Conservation (phyloP, 2,329 filamentous ascomycete genomes). For the Microdochium bolleyi region DNA sequence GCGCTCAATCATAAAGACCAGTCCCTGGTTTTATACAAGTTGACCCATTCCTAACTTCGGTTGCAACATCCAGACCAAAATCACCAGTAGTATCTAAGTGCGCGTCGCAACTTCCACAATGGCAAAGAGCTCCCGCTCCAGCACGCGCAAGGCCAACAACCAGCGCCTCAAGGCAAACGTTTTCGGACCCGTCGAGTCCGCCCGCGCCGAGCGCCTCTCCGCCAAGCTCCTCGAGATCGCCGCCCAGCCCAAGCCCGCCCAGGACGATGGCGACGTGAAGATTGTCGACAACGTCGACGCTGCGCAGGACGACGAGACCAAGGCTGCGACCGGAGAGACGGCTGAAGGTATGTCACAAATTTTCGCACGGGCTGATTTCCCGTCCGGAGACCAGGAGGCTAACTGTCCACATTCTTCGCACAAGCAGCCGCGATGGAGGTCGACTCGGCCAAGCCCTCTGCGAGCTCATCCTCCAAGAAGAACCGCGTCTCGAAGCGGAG, state of each 20-base stretch:
- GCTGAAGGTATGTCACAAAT: constrained; percentile 19
- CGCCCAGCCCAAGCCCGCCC: constrained; percentile 61
- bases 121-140: constrained; percentile 82
- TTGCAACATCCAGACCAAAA: too few species aligned
- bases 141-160: constrained; percentile 76
- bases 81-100: not conserved
- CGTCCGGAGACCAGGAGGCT: not conserved
- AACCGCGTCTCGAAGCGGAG: constrained; percentile 50
- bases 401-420: not conserved
- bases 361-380: too few species aligned
- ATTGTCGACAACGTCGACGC: constrained; percentile 30
- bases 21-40: too few species aligned
- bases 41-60: too few species aligned
- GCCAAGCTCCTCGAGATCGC: constrained; percentile 79
- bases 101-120: constrained; percentile 40
- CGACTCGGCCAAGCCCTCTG: constrained; percentile 35
- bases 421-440: constrained; percentile 45
- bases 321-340: constrained; percentile 16
- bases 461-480: constrained; percentile 29
- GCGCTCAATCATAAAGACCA: too few species aligned
- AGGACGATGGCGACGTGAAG: constrained; percentile 36
- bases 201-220: constrained; percentile 73
- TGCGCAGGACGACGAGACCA: constrained; percentile 6
- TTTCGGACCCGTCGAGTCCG: constrained; percentile 75
- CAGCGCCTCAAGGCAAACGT: constrained; percentile 69